These are phyloP conservation scores for Botryosphaeria dothidea DNA, from an alignment of 2,329 filamentous ascomycete genomes.

Conservation along the genomic window DNA sequence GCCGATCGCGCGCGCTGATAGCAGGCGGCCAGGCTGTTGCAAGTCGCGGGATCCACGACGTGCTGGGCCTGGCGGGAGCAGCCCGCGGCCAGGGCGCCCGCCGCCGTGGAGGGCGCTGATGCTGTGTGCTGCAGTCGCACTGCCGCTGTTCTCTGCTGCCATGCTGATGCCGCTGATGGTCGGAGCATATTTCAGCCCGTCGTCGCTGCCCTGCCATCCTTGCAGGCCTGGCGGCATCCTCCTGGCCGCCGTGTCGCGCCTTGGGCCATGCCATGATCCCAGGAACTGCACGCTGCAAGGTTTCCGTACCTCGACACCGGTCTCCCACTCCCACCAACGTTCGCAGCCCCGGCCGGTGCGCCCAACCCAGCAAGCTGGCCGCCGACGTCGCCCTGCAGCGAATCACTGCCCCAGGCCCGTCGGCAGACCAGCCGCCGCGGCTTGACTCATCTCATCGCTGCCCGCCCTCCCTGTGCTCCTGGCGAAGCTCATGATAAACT, in stretches of 20 bases:
- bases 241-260: neutral
- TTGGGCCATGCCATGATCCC: slow-evolving; percentile 1
- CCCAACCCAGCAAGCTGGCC: neutral
- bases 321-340: neutral
- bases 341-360: neutral
- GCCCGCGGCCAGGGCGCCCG: neutral
- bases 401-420: slow-evolving; percentile 1
- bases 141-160: too few species aligned
- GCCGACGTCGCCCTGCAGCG: neutral
- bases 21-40: neutral
- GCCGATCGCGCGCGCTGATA: slow-evolving; percentile 3
- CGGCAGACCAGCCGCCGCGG: slow-evolving; percentile 3
- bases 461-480: neutral
- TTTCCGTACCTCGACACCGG: neutral
- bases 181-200: neutral
- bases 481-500: slow-evolving; percentile 2
- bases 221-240: slow-evolving; percentile 7
- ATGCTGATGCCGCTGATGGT: neutral
- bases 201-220: slow-evolving; percentile 3
- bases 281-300: slow-evolving; percentile 15
- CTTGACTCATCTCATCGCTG: slow-evolving; percentile 4
- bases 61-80: too few species aligned
- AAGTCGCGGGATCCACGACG: neutral
- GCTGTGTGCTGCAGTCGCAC: neutral
- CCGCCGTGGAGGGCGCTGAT: too few species aligned